phyloP scores from a whole-genome alignment of 441 rosid genomes.

The Gossypium aridum region DNA sequence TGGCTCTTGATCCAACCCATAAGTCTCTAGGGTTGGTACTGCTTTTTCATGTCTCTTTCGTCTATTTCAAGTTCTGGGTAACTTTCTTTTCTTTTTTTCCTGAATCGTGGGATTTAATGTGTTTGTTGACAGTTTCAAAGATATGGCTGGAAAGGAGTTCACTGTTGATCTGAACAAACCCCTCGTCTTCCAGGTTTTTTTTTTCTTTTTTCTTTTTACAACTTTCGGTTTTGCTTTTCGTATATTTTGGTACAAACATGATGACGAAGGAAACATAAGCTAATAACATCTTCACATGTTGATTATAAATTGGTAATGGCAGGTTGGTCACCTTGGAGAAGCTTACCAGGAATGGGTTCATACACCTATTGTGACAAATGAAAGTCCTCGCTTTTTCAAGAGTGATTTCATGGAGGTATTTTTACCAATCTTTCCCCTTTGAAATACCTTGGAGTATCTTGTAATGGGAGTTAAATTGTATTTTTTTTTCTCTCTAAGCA shows the following conservation, averaged over 20 bases:
- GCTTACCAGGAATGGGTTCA: slow-evolving; percentile 94
- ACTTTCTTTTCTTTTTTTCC: background rate
- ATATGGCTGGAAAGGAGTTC: slow-evolving; percentile 75
- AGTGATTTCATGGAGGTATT: slow-evolving; percentile 89
- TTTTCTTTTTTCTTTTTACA: background rate
- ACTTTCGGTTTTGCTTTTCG: background rate
- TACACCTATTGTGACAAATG: slow-evolving; percentile 87
- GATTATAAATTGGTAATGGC: background rate
- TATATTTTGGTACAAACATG: background rate
- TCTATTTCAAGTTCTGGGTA: no score
- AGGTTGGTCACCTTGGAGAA: slow-evolving; percentile 99
- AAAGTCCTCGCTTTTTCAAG: slow-evolving; percentile 89
- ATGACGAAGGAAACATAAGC: no score
- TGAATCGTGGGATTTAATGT: background rate
- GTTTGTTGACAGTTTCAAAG: slow-evolving; percentile 19
- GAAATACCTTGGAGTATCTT: no score
- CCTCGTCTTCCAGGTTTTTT: slow-evolving; percentile 78
- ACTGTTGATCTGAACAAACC: slow-evolving; percentile 84
- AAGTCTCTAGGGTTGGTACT: no score
- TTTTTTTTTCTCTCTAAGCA: no score
- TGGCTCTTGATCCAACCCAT: no score
- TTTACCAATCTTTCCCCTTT: no score
- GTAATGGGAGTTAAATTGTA: no score
- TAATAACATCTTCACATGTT: no score
- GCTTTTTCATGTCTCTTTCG: no score